phyloP scores from a whole-genome alignment of 1,284 basidiomycete genomes.

The Polyporus tsugae region DNA sequence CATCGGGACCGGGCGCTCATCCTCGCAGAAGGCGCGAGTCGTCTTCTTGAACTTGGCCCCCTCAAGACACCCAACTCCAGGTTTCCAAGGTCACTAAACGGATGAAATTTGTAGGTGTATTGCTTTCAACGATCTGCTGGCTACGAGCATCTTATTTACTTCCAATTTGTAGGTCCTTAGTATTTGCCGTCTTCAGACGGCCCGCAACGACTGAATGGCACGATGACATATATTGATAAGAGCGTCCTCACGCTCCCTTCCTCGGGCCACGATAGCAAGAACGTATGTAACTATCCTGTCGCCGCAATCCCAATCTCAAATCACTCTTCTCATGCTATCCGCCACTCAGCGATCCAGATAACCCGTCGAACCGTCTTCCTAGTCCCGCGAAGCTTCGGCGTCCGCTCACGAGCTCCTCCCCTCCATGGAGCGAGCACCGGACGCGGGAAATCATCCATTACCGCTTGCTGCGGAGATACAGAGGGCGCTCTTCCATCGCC shows the following conservation, averaged over 20 bases:
- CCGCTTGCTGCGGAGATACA: conserved; percentile 1
- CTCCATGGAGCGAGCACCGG: neutral
- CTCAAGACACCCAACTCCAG: neutral
- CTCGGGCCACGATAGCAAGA: neutral
- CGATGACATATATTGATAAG: conserved; percentile 2
- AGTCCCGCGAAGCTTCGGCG: neutral
- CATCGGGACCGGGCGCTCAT: neutral
- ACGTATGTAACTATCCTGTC: neutral
- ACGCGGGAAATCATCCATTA: neutral
- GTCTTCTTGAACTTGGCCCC: no score
- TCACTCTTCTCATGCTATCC: neutral
- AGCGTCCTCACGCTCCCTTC: neutral
- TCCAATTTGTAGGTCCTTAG: neutral
- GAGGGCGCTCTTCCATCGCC: neutral
- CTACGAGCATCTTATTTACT: neutral
- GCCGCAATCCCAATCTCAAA: neutral
- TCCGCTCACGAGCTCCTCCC: neutral
- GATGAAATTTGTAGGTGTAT: neutral
- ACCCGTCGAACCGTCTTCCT: neutral
- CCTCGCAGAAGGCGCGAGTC: neutral
- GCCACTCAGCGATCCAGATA: neutral
- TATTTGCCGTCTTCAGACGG: neutral
- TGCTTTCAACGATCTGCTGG: neutral
- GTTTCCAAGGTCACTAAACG: neutral
- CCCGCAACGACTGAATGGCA: neutral